Base-by-base conservation (phyloP, 495 filamentous ascomycete genomes). In the Xylaria sp. region DNA sequence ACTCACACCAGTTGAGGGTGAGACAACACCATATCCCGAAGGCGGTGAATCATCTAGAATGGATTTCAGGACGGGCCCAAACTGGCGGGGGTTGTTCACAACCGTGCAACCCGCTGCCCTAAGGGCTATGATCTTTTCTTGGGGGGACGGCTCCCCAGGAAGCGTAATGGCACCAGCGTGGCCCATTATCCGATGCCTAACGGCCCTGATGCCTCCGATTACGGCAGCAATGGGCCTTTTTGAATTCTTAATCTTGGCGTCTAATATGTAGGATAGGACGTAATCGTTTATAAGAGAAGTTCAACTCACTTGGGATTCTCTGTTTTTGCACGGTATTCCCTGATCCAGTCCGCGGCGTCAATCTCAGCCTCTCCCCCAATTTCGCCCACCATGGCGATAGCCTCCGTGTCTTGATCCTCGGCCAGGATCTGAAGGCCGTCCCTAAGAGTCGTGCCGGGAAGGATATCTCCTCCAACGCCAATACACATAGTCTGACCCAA, bases 401-500 rank as follows among this genome's bases (percentile, higher is more conserved):
- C 94, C 71, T 93, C 86, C 0, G 94, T 97, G 69, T 92, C 88
- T 35, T 87, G 79, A 72, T 97, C 93, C 50, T 92, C 77, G 70
- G 92, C 87, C 58, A 97, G 90, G 24, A 94, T 84, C 61, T 85
- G 85, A 63, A 97, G 77, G 2, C 88, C 94, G 70, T 97, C 94
- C 4, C 90, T 88, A 68, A 97, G 89, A 55, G 90, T 91, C 2
- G 93, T 98, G 0, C 94, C 94, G 0, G 93, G 92, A 48, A 95
- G 78, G 31, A 93, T 88, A 81, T 97, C 94, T 1, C 94, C 95
- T 3, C 94, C 94, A 84, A 97, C 91, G 21, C 94, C 93, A 55
- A 97, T 93, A 66, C 92, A 93, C 14, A 95, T 82, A 76, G 91
- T 95, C 79, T 97, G 94, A 0, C 94, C 94, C 17, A 97, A 83